Base-by-base conservation (phyloP, 2,329 filamentous ascomycete genomes). In the Aspergillus sp. region DNA sequence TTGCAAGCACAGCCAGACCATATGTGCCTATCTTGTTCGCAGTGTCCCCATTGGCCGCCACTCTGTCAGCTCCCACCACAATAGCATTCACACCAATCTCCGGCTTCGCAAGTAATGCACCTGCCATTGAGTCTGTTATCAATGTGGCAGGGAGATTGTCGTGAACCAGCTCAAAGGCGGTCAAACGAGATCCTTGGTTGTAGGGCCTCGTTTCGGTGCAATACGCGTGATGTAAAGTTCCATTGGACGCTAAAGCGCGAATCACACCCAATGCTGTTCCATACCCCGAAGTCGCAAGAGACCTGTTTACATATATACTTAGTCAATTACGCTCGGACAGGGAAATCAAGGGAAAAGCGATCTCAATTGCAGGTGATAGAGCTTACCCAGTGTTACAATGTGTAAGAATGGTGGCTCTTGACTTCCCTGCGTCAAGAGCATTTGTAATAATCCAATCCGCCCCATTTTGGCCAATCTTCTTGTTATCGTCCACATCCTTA, bases 11-110 rank as follows among this genome's bases (percentile, higher is more conserved):
- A 4, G 93, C 90, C 4, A 98, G 78, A 43, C 85, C 79, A 65
- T 98, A 97, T 0, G 93, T 98, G 40, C 93, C 93, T 49, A 98
- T 94, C 74, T 98, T 98, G 73, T 98, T 98, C 44, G 93, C 93
- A 0, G 93, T 97, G 69, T 98, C 93, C 28, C 93, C 93, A 59
- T 98, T 98, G 40, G 90, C 87, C 29, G 91, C 93, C 10, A 98
- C 93, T 44, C 93, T 82, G 65, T 98, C 93, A 3, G 93, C 93
- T 27, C 93, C 93, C 0, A 98, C 93, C 28, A 98, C 85, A 40
- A 98, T 88, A 5, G 90, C 91, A 5, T 82, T 79, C 47, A 98
- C 87, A 58, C 84, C 82, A 60, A 82, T 77, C 32, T 76, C 69
- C 19, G 75, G 43, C 59, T 46, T 67, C 46, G 52, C 76, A 61